A percentile compares a stretch with the other conserved stretches of the same genome.
Conservation (phyloP, 2,329 filamentous ascomycete genomes). For the Fusarium subglutinans region DNA sequence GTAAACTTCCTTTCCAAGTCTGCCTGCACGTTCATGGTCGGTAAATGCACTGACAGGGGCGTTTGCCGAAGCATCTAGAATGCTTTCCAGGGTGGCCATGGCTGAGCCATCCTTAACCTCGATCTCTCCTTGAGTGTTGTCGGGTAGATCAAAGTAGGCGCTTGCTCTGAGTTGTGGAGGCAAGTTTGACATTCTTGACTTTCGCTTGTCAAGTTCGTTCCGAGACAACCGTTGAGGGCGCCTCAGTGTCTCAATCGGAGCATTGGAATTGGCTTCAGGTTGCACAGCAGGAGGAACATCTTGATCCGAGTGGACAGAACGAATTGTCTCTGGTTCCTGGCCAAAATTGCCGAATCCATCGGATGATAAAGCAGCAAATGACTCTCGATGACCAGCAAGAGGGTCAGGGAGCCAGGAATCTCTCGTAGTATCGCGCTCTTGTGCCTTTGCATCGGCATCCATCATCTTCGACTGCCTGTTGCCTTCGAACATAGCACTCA, state of each 20-base stretch:
- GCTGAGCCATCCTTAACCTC: conserved; percentile 81
- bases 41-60: conserved; percentile 93
- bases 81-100: conserved; percentile 87
- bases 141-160: conserved; percentile 83
- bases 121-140: conserved; percentile 57
- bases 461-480: conserved; percentile 38
- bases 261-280: conserved; percentile 25
- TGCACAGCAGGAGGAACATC: conserved; percentile 17
- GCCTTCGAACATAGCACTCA: conserved; percentile 65
- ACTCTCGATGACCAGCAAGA: conserved; percentile 50
- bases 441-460: conserved; percentile 9
- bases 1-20: conserved; percentile 79
- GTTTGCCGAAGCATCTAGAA: conserved; percentile 86
- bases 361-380: conserved; percentile 47
- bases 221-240: conserved; percentile 48
- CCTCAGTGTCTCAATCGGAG: conserved; percentile 41
- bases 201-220: conserved; percentile 46
- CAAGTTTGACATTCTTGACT: conserved; percentile 56
- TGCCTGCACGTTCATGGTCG: conserved; percentile 84
- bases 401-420: conserved; percentile 60
- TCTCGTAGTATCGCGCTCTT: conserved; percentile 29
- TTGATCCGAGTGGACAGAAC: conserved; percentile 30
- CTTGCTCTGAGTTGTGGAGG: conserved; percentile 91
- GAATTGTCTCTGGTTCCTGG: conserved; percentile 27
- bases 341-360: conserved; percentile 36